These are phyloP conservation scores for Tuber borchii DNA, from an alignment of 495 filamentous ascomycete genomes.

Conservation along the genomic window DNA sequence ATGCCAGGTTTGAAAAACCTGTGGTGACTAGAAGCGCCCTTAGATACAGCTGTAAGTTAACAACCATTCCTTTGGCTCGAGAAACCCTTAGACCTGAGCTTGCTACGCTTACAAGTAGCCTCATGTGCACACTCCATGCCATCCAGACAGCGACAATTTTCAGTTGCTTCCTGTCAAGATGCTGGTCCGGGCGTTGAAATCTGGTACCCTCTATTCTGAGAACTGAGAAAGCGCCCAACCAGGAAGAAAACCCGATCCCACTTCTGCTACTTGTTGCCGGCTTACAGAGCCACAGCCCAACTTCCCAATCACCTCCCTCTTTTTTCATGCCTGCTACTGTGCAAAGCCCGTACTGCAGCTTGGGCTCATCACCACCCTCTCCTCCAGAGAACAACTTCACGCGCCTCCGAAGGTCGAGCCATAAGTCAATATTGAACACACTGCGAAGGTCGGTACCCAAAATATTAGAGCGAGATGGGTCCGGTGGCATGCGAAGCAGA, in stretches of 20 bases:
- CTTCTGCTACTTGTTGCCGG: background rate
- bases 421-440: background rate
- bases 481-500: background rate
- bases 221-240: background rate
- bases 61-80: background rate
- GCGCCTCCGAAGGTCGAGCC: background rate
- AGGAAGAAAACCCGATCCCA: background rate
- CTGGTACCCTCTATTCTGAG: background rate
- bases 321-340: background rate
- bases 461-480: slow-evolving; percentile 7
- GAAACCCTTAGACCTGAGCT: background rate
- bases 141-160: background rate
- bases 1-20: too few species aligned
- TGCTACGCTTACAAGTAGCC: background rate
- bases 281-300: background rate
- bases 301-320: background rate
- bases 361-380: background rate
- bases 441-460: slow-evolving; percentile 2
- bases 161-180: background rate
- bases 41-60: background rate
- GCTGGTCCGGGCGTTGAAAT: background rate
- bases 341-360: background rate
- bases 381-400: background rate
- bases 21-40: too few species aligned
- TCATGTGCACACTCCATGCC: background rate